phyloP scores from a whole-genome alignment of 352 stramenopile genomes.

The Pythium scleroteichum region DNA sequence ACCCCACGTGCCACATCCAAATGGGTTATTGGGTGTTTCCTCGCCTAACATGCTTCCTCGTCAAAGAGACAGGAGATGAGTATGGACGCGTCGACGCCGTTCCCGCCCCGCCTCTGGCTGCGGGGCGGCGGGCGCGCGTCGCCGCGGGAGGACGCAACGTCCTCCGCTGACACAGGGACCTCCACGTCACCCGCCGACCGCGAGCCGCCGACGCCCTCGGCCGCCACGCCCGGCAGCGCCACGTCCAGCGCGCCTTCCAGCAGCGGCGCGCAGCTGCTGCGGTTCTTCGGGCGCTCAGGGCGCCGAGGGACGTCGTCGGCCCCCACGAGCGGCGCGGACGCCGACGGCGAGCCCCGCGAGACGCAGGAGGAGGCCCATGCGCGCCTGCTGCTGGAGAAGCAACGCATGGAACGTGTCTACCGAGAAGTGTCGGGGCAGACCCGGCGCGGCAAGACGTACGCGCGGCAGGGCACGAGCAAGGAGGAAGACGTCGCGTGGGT shows the following conservation, averaged over 20 bases:
- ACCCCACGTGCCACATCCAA: background rate
- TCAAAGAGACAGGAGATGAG: constrained; percentile 16
- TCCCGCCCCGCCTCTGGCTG: constrained; percentile 1
- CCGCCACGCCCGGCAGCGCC: background rate
- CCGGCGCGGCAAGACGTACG: constrained; percentile 24
- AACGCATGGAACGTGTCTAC: constrained; percentile 58
- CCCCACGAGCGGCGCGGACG: background rate
- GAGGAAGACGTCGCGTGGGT: constrained; percentile 28
- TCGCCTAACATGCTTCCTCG: constrained; percentile 1
- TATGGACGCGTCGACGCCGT: constrained; percentile 8
- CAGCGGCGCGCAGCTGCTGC: constrained; percentile 25
- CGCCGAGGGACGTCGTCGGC: background rate
- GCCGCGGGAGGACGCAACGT: background rate
- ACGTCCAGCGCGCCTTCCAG: background rate
- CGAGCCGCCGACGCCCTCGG: background rate
- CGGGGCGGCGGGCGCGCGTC: background rate
- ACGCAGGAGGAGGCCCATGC: constrained; percentile 8
- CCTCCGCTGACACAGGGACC: background rate
- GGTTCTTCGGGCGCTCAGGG: constrained; percentile 24
- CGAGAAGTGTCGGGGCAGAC: constrained; percentile 46
- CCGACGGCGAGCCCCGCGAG: background rate
- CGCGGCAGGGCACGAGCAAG: constrained; percentile 16
- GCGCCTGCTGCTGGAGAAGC: constrained; percentile 28
- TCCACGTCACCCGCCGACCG: background rate
- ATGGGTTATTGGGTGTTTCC: constrained; percentile 19